Conservation (phyloP, 2,329 filamentous ascomycete genomes). For the Furcasterigmium sp. region DNA sequence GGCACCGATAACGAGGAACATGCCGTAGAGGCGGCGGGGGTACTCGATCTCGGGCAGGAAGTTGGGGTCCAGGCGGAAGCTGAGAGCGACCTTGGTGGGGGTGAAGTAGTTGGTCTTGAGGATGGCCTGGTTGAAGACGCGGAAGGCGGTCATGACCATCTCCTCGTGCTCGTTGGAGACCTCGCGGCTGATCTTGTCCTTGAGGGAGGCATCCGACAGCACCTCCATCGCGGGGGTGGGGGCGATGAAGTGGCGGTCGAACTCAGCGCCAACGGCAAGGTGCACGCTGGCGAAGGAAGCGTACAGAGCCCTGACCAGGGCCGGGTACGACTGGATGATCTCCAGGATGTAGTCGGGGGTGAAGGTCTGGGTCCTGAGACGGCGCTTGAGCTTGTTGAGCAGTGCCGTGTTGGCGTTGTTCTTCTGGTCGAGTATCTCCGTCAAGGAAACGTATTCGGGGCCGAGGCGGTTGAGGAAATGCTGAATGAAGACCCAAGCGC, state of each 20-base stretch:
- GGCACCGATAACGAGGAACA: conserved; percentile 97
- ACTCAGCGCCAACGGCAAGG: conserved; percentile 49
- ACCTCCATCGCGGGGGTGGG: conserved; percentile 59
- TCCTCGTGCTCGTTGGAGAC: conserved; percentile 90
- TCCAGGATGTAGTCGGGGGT: conserved; percentile 97
- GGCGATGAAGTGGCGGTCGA: conserved; percentile 44
- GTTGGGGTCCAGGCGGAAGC: conserved; percentile 84
- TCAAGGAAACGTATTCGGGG: conserved; percentile 84
- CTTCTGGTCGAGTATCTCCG: conserved; percentile 70
- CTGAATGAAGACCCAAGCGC: conserved; percentile 94
- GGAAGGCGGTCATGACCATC: conserved; percentile 97
- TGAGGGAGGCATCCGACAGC: conserved; percentile 68
- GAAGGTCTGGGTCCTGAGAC: conserved; percentile 92
- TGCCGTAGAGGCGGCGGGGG: conserved; percentile 87
- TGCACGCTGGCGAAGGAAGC: conserved; percentile 88
- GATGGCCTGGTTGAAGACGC: conserved; percentile 87
- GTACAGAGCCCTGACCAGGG: conserved; percentile 82
- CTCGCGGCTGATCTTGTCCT: conserved; percentile 73
- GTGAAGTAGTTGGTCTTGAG: conserved; percentile 98
- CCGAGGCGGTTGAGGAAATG: conserved; percentile 96
- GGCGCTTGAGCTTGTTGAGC: conserved; percentile 76
- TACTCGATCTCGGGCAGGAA: conserved; percentile 94
- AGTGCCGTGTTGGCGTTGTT: conserved; percentile 39
- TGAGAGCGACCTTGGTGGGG: conserved; percentile 94
- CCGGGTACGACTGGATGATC: conserved; percentile 88